Evolutionary conservation across 495 filamentous ascomycete species (phyloP), one percentile per base, ranked within the genome.

Genomic region (Podospora sp.): DNA sequence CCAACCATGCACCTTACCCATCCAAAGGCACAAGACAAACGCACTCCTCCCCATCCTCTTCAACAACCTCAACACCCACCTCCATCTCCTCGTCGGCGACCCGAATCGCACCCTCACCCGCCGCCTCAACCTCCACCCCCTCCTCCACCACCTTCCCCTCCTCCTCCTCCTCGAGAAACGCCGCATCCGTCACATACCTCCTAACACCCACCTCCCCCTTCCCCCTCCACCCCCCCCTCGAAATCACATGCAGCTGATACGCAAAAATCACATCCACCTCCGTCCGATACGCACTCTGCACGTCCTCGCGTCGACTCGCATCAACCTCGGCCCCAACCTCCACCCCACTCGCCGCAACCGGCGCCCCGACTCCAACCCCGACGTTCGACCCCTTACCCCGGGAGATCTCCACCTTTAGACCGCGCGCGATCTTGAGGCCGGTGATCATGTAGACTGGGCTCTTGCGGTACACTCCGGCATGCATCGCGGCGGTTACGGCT

Each of bases 261-360:
- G 58, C 58, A 60, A 60, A 60, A 2, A 60, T 20, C 27, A 60
- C 33, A 46, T 60, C 58, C 58, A 35, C 4, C 25, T 11, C 58
- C 11, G 21, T 20, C 11, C 14, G 3, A 16, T 36, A 46, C 58
- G 26, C 11, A 16, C 6, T 18, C 58, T 60, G 5, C 24, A 46
- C 58, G 12, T 2, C n/a, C 58, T 22, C 36, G 25, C 36, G 7
- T 20, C 29, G 9, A 6, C 14, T 27, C 58, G 2, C 26, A 6
- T 36, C 58, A 2, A 46, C 58, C 58, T 46, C 58, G 25, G 36
- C 3, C 12, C 25, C 25, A 3, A 60, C 33, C 18, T 36, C 58
- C 18, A 46, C 2, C 58, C 33, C 33, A 5, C 25, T 20, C 4
- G 33, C 58, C 27, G 58, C 27, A 33, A 46, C 2, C 58, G 26